These are phyloP conservation scores for Dactylellina haptotyla DNA, from an alignment of 2,329 filamentous ascomycete species.

Conservation along the genomic window DNA sequence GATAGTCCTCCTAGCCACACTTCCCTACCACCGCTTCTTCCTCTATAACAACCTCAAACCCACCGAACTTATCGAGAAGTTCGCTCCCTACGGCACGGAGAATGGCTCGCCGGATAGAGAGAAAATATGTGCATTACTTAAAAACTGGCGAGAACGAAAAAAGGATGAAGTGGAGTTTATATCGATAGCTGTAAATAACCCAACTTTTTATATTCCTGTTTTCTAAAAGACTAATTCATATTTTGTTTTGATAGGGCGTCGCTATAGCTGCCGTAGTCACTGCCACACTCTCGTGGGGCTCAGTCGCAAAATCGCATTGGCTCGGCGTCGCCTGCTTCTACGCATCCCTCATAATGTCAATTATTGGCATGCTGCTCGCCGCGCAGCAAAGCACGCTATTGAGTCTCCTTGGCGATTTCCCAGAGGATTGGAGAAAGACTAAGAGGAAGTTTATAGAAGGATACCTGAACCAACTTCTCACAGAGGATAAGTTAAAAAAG, in stretches of 20 bases:
- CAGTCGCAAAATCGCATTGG: conserved; percentile 4
- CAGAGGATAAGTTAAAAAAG: neutral
- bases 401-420: conserved; percentile 26
- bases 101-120: conserved; percentile 23
- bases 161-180: conserved; percentile 32
- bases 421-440: conserved; percentile 15
- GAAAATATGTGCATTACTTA: conserved; percentile 22
- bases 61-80: conserved; percentile 17
- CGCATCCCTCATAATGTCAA: conserved; percentile 25
- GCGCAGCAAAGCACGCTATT: conserved; percentile 29
- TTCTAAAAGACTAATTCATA: neutral
- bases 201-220: neutral
- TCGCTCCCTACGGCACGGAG: conserved; percentile 26
- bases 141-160: conserved; percentile 28
- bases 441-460: conserved; percentile 31
- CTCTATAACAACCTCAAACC: conserved; percentile 28
- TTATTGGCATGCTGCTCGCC: conserved; percentile 29
- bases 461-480: conserved; percentile 20
- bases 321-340: conserved; percentile 19
- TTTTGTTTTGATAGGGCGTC: conserved; percentile 9
- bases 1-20: conserved; percentile 17
- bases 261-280: conserved; percentile 24
- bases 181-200: conserved; percentile 5
- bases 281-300: conserved; percentile 23
- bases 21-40: conserved; percentile 31